Conservation (phyloP, 2,329 filamentous ascomycete genomes). For the Botrytis fragariae region DNA sequence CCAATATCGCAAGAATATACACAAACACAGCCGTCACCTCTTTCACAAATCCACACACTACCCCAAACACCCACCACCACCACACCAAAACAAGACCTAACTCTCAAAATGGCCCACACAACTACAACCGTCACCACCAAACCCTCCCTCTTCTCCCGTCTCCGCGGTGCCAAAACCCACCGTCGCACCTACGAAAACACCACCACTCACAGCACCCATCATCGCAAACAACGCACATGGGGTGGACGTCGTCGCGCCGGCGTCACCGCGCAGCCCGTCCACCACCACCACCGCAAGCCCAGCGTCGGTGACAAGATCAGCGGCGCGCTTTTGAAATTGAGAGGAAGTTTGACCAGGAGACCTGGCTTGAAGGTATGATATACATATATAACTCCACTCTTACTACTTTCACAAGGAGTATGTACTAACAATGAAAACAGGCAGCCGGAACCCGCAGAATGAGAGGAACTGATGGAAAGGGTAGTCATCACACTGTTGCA, state of each 20-base stretch:
- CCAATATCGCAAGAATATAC: not conserved
- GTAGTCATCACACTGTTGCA: slow-evolving; percentile 41
- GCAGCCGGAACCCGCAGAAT: slow-evolving; percentile 72
- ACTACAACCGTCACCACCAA: slow-evolving; percentile 18
- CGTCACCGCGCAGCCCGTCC: not conserved
- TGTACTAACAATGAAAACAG: slow-evolving; percentile 41
- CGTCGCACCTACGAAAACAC: slow-evolving; percentile 8
- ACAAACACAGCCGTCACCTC: not conserved
- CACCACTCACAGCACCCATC: not conserved
- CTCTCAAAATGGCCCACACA: slow-evolving; percentile 14
- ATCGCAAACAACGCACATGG: not conserved
- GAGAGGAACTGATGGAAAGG: slow-evolving; percentile 70
- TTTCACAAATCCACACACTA: not conserved
- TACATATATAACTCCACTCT: not conserved
- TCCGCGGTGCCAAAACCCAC: slow-evolving; percentile 10
- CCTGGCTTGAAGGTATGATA: slow-evolving; percentile 65
- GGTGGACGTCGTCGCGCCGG: not conserved
- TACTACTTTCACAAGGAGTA: accelerated
- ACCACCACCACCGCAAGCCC: slow-evolving; percentile 1
- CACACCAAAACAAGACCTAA: not conserved
- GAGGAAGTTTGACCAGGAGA: slow-evolving; percentile 64
- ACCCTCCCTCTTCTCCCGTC: slow-evolving; percentile 3
- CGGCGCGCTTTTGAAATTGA: slow-evolving; percentile 71
- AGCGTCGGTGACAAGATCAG: slow-evolving; percentile 71
- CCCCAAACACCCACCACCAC: not conserved